Evolutionary conservation across 805 yeast genomes (phyloP).

Genomic region (Cyberlindnera bimundalis): DNA sequence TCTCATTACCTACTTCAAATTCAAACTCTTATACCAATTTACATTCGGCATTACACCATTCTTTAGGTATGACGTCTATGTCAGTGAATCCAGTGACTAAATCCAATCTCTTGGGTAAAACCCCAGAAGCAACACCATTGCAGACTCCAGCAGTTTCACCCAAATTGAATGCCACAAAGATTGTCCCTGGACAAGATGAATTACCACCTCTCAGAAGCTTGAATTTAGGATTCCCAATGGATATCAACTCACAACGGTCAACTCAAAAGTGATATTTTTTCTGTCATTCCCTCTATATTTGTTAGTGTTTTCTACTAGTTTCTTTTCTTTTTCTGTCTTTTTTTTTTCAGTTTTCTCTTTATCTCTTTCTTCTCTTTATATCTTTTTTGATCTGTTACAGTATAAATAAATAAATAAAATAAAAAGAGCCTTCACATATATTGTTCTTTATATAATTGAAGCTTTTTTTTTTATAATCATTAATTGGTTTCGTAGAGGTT

Average conservation of each 20-base stretch:
- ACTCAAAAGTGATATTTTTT: too few species aligned
- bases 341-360: neutral
- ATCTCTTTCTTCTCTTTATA: neutral
- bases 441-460: too few species aligned
- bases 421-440: too few species aligned
- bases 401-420: too few species aligned
- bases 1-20: conserved; percentile 18
- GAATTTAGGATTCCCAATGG: conserved; percentile 27
- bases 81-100: conserved; percentile 10
- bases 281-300: too few species aligned
- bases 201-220: conserved; percentile 29
- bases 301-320: neutral
- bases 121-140: conserved; percentile 29
- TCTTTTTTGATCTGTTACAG: neutral
- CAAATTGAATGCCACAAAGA: conserved; percentile 15
- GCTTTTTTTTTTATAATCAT: too few species aligned
- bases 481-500: too few species aligned
- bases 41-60: conserved; percentile 22
- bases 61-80: conserved; percentile 21
- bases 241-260: conserved; percentile 8
- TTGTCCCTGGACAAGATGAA: conserved; percentile 15
- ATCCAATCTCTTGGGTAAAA: conserved; percentile 24
- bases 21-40: conserved; percentile 26
- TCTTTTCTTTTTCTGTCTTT: neutral
- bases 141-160: conserved; percentile 29